Percentiles rank a stretch among this genome's conserved stretches.
These are phyloP conservation scores for Phytophthora quininea DNA, from an alignment of 352 stramenopile species.

Conservation along the genomic window DNA sequence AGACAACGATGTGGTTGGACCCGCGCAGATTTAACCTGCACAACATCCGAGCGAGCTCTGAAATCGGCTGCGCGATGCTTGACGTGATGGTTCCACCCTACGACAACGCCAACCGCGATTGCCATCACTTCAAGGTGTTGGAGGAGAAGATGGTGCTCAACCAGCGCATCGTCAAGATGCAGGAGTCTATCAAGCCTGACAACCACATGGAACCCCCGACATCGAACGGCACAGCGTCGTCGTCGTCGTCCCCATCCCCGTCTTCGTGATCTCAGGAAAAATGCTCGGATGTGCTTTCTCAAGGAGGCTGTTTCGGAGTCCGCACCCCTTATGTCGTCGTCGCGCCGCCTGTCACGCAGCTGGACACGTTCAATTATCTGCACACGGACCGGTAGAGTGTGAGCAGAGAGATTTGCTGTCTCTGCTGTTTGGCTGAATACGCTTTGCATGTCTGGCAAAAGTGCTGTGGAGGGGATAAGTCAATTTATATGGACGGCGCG, in stretches of 20 bases:
- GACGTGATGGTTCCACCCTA: slow-evolving; percentile 90
- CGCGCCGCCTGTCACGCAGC: slow-evolving; percentile 6
- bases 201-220: slow-evolving; percentile 65
- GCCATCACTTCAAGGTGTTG: slow-evolving; percentile 78
- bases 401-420: background rate
- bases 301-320: slow-evolving; percentile 13
- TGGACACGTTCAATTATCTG: background rate
- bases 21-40: slow-evolving; percentile 85
- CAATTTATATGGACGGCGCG: slow-evolving; percentile 18
- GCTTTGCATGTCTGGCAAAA: slow-evolving; percentile 18
- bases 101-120: slow-evolving; percentile 83
- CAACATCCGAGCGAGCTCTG: slow-evolving; percentile 71
- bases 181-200: slow-evolving; percentile 70
- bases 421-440: slow-evolving; percentile 2
- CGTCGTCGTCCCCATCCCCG: slow-evolving; percentile 32
- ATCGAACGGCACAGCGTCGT: slow-evolving; percentile 30
- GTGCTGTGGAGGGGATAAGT: slow-evolving; percentile 13
- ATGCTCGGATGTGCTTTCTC: slow-evolving; percentile 6
- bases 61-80: slow-evolving; percentile 78
- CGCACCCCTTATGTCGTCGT: slow-evolving; percentile 11
- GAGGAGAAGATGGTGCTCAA: slow-evolving; percentile 59
- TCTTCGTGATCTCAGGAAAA: slow-evolving; percentile 32
- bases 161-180: slow-evolving; percentile 71
- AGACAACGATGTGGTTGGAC: slow-evolving; percentile 84
- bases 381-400: slow-evolving; percentile 9